A percentile compares a stretch with the other conserved stretches of the same genome.
Evolutionary conservation across 1,139 yeast species (phyloP).

Genomic region (Petasospora rhodanensis): DNA sequence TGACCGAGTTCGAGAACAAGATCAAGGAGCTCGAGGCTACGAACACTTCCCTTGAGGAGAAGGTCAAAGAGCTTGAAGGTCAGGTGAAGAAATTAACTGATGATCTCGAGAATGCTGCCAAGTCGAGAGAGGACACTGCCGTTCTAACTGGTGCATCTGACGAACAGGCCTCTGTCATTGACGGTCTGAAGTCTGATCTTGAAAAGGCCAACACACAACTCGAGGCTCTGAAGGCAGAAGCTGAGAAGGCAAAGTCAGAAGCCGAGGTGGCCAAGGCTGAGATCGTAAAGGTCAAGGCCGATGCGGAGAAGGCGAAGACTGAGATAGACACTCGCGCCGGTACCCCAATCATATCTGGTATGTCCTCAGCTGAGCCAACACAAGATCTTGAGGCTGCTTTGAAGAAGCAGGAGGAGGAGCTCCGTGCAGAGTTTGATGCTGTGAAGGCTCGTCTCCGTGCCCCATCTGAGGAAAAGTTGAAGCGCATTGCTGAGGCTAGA

Average conservation of each 20-base stretch:
- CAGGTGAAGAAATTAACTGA: conserved; percentile 16
- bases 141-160: conserved; percentile 1
- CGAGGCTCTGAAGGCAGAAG: conserved; percentile 1
- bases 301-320: not conserved
- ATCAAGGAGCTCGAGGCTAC: conserved; percentile 13
- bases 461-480: conserved; percentile 23
- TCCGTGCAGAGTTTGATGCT: conserved; percentile 27
- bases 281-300: conserved; percentile 1
- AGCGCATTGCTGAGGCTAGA: conserved; percentile 25
- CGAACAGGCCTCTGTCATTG: not conserved
- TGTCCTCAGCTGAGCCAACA: not conserved
- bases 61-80: conserved; percentile 23
- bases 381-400: conserved; percentile 10
- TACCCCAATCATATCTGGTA: too few relatives aligned
- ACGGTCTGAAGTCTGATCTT: conserved; percentile 4
- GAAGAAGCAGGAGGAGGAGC: conserved; percentile 22
- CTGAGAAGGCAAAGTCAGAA: conserved; percentile 4
- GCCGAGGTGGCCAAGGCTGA: conserved; percentile 10
- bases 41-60: conserved; percentile 15
- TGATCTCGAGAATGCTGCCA: conserved; percentile 1
- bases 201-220: conserved; percentile 7
- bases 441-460: conserved; percentile 28
- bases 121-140: not conserved
- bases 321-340: not conserved
- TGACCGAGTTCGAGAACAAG: conserved; percentile 28